Evolutionary conservation across 31 red algal genomes (phyloP).

Genomic region (Asparagopsis taxiformis): DNA sequence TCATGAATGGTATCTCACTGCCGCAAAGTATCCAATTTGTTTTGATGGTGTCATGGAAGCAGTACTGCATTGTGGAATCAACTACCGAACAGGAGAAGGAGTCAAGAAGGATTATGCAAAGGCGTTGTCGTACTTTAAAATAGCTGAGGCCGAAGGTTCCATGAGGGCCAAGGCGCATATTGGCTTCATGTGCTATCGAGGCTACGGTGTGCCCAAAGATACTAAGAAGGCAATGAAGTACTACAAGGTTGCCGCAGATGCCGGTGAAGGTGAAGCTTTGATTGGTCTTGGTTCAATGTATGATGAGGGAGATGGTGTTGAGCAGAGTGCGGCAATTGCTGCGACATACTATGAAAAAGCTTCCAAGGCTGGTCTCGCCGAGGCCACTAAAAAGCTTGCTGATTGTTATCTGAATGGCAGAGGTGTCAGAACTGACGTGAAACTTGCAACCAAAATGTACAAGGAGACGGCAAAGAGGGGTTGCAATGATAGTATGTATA

Average conservation of each 20-base stretch:
- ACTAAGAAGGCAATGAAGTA: not conserved
- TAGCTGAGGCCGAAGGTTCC: not conserved
- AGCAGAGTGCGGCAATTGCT: not conserved
- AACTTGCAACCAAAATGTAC: slow-evolving; percentile 1
- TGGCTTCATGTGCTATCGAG: not conserved
- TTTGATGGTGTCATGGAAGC: not conserved
- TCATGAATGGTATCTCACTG: not conserved
- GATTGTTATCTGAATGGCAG: not conserved
- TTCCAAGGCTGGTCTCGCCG: not conserved
- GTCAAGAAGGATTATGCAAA: not conserved
- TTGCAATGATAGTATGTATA: not conserved
- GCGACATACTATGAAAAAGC: not conserved
- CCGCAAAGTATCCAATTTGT: not conserved
- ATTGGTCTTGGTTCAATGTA: not conserved
- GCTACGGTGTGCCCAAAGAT: not conserved
- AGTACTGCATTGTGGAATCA: not conserved
- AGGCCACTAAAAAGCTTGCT: not conserved
- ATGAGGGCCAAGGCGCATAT: not conserved
- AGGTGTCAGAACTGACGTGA: not conserved
- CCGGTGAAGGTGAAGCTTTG: not conserved
- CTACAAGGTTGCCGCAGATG: not conserved
- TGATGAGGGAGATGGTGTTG: not conserved
- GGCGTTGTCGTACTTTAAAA: not conserved
- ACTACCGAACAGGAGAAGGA: not conserved
- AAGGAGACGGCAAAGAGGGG: not conserved